Evolutionary conservation across 176 grass and related monocot species (phyloP).

Genomic region (Eleusine indica): DNA sequence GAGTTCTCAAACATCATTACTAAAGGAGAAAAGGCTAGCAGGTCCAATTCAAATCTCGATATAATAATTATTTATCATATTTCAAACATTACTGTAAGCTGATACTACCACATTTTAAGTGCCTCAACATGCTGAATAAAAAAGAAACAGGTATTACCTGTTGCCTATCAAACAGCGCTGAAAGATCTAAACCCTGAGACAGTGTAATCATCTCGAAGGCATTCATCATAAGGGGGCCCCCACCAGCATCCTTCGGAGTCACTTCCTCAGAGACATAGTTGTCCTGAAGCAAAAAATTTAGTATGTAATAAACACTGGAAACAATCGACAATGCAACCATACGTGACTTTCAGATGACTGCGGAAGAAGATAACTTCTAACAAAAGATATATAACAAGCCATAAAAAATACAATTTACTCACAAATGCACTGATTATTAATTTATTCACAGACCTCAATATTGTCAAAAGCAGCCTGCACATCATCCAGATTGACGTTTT

Average conservation of each 20-base stretch:
- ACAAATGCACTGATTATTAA: conserved; percentile 12
- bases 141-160: conserved; percentile 62
- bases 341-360: background rate
- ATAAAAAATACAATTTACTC: conserved; percentile 7
- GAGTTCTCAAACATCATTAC: background rate
- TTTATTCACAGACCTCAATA: conserved; percentile 71
- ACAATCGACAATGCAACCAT: conserved; percentile 11
- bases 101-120: background rate
- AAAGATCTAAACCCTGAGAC: conserved; percentile 96
- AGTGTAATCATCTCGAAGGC: conserved; percentile 99
- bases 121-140: conserved; percentile 5
- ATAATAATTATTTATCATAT: background rate
- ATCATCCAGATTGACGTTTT: conserved; percentile 85
- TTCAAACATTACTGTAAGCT: conserved; percentile 19
- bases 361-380: conserved; percentile 10
- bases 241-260: conserved; percentile 46
- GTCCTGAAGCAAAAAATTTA: conserved; percentile 63
- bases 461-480: conserved; percentile 89
- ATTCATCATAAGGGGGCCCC: conserved; percentile 96
- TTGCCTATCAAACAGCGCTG: conserved; percentile 87
- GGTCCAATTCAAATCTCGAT: background rate
- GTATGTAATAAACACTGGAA: conserved; percentile 28
- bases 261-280: conserved; percentile 84
- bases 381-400: background rate
- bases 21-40: background rate